Conservation (phyloP, 164 flowering plant species). For the Sextonia rubra region DNA sequence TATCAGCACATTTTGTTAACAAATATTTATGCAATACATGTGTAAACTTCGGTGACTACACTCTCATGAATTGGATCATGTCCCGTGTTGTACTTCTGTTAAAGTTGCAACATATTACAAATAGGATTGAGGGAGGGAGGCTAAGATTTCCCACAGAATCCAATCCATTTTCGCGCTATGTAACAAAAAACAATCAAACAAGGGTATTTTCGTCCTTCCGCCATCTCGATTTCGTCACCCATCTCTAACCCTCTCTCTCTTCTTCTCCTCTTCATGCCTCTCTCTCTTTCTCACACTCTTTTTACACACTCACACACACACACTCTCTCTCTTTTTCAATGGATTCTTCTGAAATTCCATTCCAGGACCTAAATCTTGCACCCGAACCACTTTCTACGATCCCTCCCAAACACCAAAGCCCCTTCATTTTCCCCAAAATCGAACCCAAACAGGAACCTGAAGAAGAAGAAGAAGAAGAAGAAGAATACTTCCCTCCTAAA, state of each 20-base stretch:
- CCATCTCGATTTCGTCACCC: neutral
- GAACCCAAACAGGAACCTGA: conserved; percentile 40
- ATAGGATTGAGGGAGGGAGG: no score
- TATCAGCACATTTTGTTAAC: no score
- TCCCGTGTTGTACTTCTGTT: no score
- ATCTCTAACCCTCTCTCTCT: neutral
- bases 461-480: neutral
- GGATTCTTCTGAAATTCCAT: conserved; percentile 2
- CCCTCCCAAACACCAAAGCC: conserved; percentile 37
- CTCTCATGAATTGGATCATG: no score
- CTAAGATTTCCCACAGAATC: no score
- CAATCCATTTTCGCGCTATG: no score
- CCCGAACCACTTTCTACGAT: conserved; percentile 15
- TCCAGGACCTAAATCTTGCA: neutral
- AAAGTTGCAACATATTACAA: no score
- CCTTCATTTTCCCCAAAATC: conserved; percentile 33
- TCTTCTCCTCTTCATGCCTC: neutral
- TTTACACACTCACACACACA: fast-evolving
- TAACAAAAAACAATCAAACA: no score
- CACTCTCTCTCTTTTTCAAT: neutral
- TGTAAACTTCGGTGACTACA: no score
- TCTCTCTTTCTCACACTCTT: neutral
- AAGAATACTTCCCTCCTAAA: no score
- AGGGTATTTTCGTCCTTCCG: neutral
- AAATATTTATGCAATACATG: no score